Evolutionary conservation across 257 asterid genomes (phyloP), one percentile per base, ranked within the genome.

Genomic region (Scutellaria galericulata): DNA sequence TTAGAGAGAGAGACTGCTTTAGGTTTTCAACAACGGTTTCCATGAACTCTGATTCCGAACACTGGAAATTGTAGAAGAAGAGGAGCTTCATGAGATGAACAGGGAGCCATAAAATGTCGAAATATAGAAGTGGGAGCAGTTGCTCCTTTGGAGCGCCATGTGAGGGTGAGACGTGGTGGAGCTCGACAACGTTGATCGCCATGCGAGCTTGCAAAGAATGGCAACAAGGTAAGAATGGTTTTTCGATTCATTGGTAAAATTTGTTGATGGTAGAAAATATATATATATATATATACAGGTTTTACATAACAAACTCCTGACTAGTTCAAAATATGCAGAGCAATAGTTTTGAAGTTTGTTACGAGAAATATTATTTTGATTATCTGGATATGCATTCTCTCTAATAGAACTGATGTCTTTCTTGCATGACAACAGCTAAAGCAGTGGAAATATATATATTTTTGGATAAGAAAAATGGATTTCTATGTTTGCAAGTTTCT

Each of bases 81-180:
- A 18, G 18, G 18, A 18, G 18, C 18, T 18, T 18, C 18, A 47
- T 14, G 0, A 47, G 64, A 9, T 35, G 74, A 5, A 9, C 44
- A 5, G 22, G 66, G 8, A 70, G 39, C 6, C 56, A 15, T 7
- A 7, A 6, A 5, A 70, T 20, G 55, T 70, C 74, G 46, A 55
- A 70, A 6, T 55, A 51, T 14, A 35, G 24, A 4, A 70, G 66
- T 13, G 56, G 66, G 6, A 70, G 55, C 15, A 15, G 4, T 41
- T 41, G 66, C 46, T 18, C 64, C 5, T 0, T 39, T 0, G 44
- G 41, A 9, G 12, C 64, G 7, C 54, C 73, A 3, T 11, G 4
- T 4, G 66, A 44, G 27, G 74, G 74, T 44, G 66, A 3, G n/a
- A 70, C 56, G 5, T 9, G n/a, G 54, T 24, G 22, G 11, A 9